Conservation (phyloP, 2,329 filamentous ascomycete species). For the Colletotrichum acutatum region DNA sequence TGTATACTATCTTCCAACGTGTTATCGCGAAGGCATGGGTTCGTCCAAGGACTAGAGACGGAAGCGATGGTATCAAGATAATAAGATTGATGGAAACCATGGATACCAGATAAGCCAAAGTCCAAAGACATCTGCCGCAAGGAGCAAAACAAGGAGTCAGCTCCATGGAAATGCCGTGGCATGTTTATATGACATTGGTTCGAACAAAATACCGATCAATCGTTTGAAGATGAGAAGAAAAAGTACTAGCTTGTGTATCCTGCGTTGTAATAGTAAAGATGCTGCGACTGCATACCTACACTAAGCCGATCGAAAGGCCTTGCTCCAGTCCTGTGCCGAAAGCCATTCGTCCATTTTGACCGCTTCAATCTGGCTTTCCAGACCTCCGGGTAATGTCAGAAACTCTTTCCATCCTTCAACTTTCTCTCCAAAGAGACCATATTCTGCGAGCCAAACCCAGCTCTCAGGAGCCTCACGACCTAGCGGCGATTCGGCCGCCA, state of each 20-base stretch:
- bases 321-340: slow-evolving; percentile 1
- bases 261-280: neutral
- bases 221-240: too few relatives aligned
- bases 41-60: neutral
- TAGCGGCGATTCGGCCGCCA: slow-evolving; percentile 38
- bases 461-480: slow-evolving; percentile 4
- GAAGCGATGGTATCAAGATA: neutral
- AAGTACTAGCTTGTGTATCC: too few relatives aligned
- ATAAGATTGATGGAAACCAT: neutral
- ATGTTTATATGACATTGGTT: too few relatives aligned
- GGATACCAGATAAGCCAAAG: neutral
- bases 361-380: neutral
- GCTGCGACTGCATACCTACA: neutral
- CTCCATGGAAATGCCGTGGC: neutral
- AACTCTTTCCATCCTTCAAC: slow-evolving; percentile 5
- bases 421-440: slow-evolving; percentile 16
- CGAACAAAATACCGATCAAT: too few relatives aligned
- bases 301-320: neutral
- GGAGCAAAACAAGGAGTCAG: neutral
- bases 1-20: neutral
- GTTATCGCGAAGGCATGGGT: neutral
- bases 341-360: neutral
- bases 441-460: neutral
- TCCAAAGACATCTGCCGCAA: neutral
- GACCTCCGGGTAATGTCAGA: neutral